These are phyloP conservation scores for Sclerotinia glacialis DNA, from an alignment of 2,329 filamentous ascomycete genomes.

Conservation along the genomic window DNA sequence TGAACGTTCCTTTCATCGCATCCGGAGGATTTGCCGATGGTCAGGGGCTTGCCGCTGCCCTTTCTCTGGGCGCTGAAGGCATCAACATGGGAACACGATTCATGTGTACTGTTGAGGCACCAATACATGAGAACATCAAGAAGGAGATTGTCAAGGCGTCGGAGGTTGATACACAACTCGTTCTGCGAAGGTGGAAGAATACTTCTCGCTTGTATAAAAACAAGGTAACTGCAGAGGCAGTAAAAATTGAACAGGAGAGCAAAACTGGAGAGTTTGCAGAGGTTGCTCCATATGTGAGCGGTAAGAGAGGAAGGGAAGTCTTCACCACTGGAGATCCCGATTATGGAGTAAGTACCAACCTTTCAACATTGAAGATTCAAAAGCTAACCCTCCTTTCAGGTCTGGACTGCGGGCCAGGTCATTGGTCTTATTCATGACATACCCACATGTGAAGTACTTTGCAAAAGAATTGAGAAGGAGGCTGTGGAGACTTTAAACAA, in stretches of 20 bases:
- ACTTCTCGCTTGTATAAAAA: slow-evolving; percentile 87
- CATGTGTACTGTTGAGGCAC: slow-evolving; percentile 92
- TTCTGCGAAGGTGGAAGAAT: slow-evolving; percentile 89
- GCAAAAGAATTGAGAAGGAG: slow-evolving; percentile 74
- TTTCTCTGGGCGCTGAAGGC: slow-evolving; percentile 85
- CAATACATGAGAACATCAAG: slow-evolving; percentile 92
- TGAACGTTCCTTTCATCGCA: slow-evolving; percentile 89
- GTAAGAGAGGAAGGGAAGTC: slow-evolving; percentile 85
- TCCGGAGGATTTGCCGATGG: slow-evolving; percentile 95
- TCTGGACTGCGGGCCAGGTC: slow-evolving; percentile 96
- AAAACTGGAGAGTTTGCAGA: slow-evolving; percentile 84
- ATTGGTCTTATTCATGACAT: slow-evolving; percentile 86
- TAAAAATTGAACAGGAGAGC: slow-evolving; percentile 81
- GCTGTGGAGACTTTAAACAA: slow-evolving; percentile 64
- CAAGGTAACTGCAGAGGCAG: slow-evolving; percentile 76
- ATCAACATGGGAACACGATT: slow-evolving; percentile 99
- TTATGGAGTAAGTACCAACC: slow-evolving; percentile 66
- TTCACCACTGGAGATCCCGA: slow-evolving; percentile 90
- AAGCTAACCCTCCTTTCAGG: slow-evolving; percentile 48
- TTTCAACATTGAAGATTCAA: neutral
- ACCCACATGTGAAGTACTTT: slow-evolving; percentile 67
- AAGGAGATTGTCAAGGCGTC: slow-evolving; percentile 82
- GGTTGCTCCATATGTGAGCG: slow-evolving; percentile 82
- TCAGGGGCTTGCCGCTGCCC: slow-evolving; percentile 83
- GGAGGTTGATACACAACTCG: slow-evolving; percentile 87